Evolutionary conservation across 1,139 yeast species (phyloP).

Genomic region (Kurtzmaniella quercitrusa): DNA sequence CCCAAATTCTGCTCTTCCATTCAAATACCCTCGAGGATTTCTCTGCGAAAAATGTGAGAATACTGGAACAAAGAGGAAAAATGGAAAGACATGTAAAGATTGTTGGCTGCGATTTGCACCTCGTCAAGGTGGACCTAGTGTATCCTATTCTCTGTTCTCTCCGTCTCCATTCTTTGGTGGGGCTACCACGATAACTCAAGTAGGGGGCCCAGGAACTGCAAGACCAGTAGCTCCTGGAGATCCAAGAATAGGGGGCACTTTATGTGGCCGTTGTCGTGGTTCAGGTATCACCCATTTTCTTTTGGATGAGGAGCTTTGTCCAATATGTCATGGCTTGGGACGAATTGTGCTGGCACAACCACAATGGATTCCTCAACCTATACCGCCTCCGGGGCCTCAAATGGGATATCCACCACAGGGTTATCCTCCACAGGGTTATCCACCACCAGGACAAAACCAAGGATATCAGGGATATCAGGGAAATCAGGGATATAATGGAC

Average conservation of each 20-base stretch:
- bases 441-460: neutral
- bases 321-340: constrained; percentile 66
- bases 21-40: constrained; percentile 56
- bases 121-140: constrained; percentile 16
- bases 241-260: constrained; percentile 73
- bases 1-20: constrained; percentile 36
- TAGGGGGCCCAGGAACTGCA: constrained; percentile 4
- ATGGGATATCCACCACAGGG: constrained; percentile 6
- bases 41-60: constrained; percentile 70
- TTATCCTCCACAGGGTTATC: constrained; percentile 1
- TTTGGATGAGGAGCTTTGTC: constrained; percentile 54
- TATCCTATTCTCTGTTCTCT: constrained; percentile 8
- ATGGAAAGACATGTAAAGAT: constrained; percentile 62
- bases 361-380: constrained; percentile 2
- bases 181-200: constrained; percentile 7
- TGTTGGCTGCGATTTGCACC: constrained; percentile 71
- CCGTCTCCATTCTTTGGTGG: constrained; percentile 15
- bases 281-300: constrained; percentile 52
- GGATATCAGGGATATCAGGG: neutral
- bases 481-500: neutral
- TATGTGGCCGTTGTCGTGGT: constrained; percentile 80
- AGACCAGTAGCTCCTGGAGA: constrained; percentile 69
- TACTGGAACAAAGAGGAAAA: constrained; percentile 64
- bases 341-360: constrained; percentile 26
- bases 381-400: constrained; percentile 2